Conservation (phyloP, 371 early-diverging fungal species). For the Mortierella polycephala region DNA sequence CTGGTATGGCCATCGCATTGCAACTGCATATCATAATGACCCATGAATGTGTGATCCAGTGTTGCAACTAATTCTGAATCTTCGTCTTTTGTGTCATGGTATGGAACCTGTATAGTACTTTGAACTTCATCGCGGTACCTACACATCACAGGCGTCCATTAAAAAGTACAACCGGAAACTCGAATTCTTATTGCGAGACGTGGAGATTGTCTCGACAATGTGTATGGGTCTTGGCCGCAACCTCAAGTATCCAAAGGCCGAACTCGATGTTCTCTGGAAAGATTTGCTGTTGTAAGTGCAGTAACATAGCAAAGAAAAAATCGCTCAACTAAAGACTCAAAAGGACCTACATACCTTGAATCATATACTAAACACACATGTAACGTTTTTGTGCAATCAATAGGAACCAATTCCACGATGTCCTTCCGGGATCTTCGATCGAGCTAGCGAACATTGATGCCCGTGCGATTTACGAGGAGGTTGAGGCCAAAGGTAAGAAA, state of each 20-base stretch:
- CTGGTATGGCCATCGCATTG: constrained; percentile 64
- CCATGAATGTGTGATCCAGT: no score
- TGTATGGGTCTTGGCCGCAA: constrained; percentile 21
- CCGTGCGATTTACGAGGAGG: constrained; percentile 57
- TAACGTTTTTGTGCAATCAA: neutral
- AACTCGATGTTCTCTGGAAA: constrained; percentile 90
- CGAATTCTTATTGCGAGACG: constrained; percentile 87
- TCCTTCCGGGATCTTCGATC: constrained; percentile 93
- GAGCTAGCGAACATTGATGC: constrained; percentile 91
- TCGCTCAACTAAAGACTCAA: no score
- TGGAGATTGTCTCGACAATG: constrained; percentile 76
- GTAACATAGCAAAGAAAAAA: no score
- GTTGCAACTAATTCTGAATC: neutral
- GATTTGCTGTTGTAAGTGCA: constrained; percentile 74
- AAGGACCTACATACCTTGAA: no score
- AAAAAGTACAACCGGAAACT: constrained; percentile 88
- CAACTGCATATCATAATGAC: neutral
- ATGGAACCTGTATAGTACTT: constrained; percentile 72
- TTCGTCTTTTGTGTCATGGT: neutral
- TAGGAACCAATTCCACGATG: constrained; percentile 96
- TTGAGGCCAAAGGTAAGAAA: constrained; percentile 54
- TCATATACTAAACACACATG: no score
- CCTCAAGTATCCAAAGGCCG: constrained; percentile 74
- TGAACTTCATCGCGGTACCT: constrained; percentile 97
- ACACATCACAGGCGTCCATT: constrained; percentile 89